Evolutionary conservation across 495 filamentous ascomycete genomes (phyloP), one percentile per base, ranked within the genome.

Genomic region (Aspergillus egyptiacus): DNA sequence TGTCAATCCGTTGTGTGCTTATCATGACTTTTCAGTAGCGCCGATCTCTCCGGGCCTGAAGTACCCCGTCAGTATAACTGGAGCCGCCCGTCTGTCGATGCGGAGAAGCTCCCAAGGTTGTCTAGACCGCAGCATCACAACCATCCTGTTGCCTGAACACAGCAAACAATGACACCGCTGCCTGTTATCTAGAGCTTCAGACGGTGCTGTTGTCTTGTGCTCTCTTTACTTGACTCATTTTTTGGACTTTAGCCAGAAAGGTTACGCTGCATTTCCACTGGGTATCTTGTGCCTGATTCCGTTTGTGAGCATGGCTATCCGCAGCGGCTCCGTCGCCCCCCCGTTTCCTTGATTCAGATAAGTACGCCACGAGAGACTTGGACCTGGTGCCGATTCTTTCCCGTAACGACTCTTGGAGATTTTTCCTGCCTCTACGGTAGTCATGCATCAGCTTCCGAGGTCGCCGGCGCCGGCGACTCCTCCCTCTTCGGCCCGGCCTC

Each of bases 371-470:
- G 58, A 63, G 62, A 62, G 51, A 50, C 51, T 35, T 57, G 49
- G 35, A 45, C 40, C 47, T 47, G 36, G 36, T 44, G 15, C 17
- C 32, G 35, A 24, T 27, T 24, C 18, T 23, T 39, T 50, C 37
- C 38, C 44, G 31, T 50, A 33, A 35, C 37, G 32, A 58, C 44
- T 51, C 48, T 52, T 33, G 39, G 32, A 49, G 24, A 48, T 41
- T 25, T 48, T 50, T 37, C 25, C 30, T 13, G 17, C 34, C 8
- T 19, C 19, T 41, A 28, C 33, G 47, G 30, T 20, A 33, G 44
- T 36, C 50, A 94, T 94, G 88, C 87, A 93, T 80, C 88, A 91
- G 70, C 83, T 86, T 69, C 83, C 86, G 54, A 81, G 88, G 58
- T 79, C 83, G 41, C 79, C 84, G 52, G 72, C 77, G 54, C 75